Evolutionary conservation across 176 grass and related monocot species (phyloP).

Genomic region (Zizania latifolia): DNA sequence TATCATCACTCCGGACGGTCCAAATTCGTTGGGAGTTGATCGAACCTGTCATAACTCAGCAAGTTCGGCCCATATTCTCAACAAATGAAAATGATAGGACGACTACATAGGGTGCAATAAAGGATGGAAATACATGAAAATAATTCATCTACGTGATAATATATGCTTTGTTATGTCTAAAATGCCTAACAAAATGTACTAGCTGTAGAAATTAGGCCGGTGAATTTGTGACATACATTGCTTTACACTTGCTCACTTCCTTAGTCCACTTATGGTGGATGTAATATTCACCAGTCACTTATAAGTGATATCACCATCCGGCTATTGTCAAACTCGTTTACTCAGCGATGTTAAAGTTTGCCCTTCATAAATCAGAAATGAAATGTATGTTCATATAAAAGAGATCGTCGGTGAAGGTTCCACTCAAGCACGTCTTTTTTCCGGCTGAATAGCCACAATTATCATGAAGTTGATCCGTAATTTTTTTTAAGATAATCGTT

Average conservation of each 20-base stretch:
- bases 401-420: background rate
- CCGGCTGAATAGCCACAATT: background rate
- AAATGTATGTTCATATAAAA: background rate
- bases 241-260: background rate
- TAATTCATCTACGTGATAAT: background rate
- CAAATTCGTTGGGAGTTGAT: conserved; percentile 41
- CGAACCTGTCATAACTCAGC: conserved; percentile 18
- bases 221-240: background rate
- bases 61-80: conserved; percentile 15
- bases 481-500: too few relatives aligned
- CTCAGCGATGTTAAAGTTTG: background rate
- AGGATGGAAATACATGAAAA: background rate
- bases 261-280: background rate
- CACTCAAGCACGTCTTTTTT: background rate
- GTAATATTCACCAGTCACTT: background rate
- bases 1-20: conserved; percentile 10
- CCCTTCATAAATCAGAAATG: background rate
- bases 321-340: background rate
- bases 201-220: background rate
- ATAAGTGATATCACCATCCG: background rate
- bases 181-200: background rate
- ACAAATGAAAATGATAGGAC: background rate
- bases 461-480: background rate
- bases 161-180: background rate
- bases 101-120: background rate